phyloP scores from a whole-genome alignment of 78 protist species.

The Isochrysis galbana region DNA sequence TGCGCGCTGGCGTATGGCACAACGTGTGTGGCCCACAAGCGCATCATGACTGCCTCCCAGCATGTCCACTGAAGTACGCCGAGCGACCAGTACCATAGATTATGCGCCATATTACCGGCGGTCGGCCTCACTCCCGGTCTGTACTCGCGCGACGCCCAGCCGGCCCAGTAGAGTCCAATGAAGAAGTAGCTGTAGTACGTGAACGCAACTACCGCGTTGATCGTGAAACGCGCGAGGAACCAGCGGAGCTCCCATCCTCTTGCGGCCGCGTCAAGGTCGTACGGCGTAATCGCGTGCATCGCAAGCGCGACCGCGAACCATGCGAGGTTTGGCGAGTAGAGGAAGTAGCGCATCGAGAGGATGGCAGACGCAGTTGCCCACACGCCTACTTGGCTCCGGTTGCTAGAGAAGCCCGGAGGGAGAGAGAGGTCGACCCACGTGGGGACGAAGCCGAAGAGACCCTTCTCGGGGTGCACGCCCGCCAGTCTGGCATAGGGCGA shows the following conservation, averaged over 20 bases:
- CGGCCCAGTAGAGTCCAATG: constrained; percentile 2
- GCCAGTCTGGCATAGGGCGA: too few relatives aligned
- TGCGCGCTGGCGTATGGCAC: constrained; percentile 4
- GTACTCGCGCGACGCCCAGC: neutral
- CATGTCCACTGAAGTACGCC: constrained; percentile 29
- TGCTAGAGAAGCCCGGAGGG: neutral
- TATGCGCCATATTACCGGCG: constrained; percentile 1
- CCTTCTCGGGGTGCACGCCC: too few relatives aligned
- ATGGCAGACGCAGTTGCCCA: neutral
- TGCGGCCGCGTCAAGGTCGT: constrained; percentile 27
- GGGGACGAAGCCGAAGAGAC: too few relatives aligned
- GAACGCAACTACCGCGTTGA: neutral
- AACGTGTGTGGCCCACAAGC: neutral
- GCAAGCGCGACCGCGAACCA: constrained; percentile 7
- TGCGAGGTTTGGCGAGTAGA: neutral
- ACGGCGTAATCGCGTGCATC: neutral
- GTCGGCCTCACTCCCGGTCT: neutral
- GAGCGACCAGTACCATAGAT: constrained; percentile 8
- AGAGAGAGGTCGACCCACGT: neutral
- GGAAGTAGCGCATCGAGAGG: neutral
- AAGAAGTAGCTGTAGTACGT: constrained; percentile 14
- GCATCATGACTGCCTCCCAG: constrained; percentile 3
- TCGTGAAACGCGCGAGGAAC: neutral
- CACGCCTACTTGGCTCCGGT: neutral
- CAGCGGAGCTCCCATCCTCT: neutral